Base-by-base conservation (phyloP, 2,329 filamentous ascomycete species). In the Fusarium keratoplasticum region DNA sequence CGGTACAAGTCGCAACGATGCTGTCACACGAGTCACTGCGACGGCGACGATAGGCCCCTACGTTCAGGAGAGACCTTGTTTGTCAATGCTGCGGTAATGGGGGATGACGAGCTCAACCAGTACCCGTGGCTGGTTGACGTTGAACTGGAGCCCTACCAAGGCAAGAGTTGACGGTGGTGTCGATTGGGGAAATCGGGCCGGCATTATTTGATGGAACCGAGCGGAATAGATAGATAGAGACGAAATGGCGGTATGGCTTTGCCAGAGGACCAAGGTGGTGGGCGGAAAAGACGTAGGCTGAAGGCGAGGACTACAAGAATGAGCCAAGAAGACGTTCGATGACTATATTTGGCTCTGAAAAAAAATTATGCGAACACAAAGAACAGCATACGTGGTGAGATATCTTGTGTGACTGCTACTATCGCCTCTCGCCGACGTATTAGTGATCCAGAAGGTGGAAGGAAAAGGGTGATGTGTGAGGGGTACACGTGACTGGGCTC, bases 71-170 rank as follows among this genome's bases (percentile, higher is more conserved):
- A 75, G 27, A 77, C 74, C 0, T 27, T 77, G 1, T 77, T 77
- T 42, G 31, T 76, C 27, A 77, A 77, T 14, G 68, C 74, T 14
- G 66, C 75, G 16, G 16, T 74, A 2, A 66, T 60, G 62, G 66
- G 22, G 11, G 54, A 58, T 29, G 64, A 44, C 0, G 61, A 33
- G 1, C 38, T 75, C 3, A 18, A 2, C 1, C 68, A 77, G 3
- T n/a, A 60, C 2, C 64, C 74, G 2, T 77, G 72, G 72, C 36
- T 74, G 0, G 16, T 77, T 18, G 61, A 71, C 0, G 20, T 75
- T 11, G 74, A 75, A 25, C 38, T 76, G 1, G 58, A 67, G 6
- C 8, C 25, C 2, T 18, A 20, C 2, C 4, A 14, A 18, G 54
- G 20, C 22, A 27, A 38, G 33, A 27, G 2, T 8, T 22, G 7